phyloP scores from a whole-genome alignment of 1,139 yeast genomes.

The Pichia sp. region DNA sequence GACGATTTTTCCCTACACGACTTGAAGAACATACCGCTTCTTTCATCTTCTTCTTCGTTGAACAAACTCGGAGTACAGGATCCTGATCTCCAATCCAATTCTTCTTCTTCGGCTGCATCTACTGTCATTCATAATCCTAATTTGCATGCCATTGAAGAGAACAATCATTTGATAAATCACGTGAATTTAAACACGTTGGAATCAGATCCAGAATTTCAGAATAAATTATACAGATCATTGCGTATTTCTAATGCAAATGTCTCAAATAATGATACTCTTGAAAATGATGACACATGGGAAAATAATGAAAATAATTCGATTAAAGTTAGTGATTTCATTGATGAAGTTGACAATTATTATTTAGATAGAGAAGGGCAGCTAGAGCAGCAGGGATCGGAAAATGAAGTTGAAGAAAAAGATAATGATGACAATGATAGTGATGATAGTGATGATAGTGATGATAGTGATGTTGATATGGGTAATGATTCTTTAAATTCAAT shows the following conservation, averaged over 20 bases:
- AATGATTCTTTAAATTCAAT: constrained; percentile 14
- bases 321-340: too few species aligned
- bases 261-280: too few species aligned
- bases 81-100: constrained; percentile 13
- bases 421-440: constrained; percentile 2
- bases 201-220: constrained; percentile 14
- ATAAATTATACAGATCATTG: constrained; percentile 11
- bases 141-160: constrained; percentile 12
- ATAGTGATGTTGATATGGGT: constrained; percentile 14
- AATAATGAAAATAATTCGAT: too few species aligned
- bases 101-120: constrained; percentile 27
- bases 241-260: constrained; percentile 3
- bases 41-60: constrained; percentile 8
- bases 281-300: too few species aligned
- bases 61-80: constrained; percentile 3
- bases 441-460: constrained; percentile 25
- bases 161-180: constrained; percentile 1
- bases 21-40: constrained; percentile 12
- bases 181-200: constrained; percentile 16
- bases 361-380: neutral
- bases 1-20: constrained; percentile 22
- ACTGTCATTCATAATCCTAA: constrained; percentile 23
- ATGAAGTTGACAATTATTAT: neutral
- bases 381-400: neutral
- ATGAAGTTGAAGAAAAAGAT: neutral